Percentiles rank a stretch among this genome's conserved stretches.
These are phyloP conservation scores for Trichoderma orchidacearum DNA, from an alignment of 495 filamentous ascomycete species.

Conservation along the genomic window DNA sequence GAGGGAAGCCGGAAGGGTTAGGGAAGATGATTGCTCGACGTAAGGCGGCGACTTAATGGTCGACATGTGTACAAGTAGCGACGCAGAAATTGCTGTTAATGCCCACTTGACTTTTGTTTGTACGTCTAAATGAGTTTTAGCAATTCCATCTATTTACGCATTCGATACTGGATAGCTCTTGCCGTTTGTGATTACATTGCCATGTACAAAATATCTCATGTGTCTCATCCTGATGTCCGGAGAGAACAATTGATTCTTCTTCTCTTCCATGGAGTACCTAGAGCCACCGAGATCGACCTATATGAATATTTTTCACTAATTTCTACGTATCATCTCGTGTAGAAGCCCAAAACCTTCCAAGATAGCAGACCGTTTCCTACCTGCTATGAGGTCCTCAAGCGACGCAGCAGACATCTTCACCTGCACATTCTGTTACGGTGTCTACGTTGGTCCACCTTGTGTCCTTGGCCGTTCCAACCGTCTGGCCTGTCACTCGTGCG, in stretches of 20 bases:
- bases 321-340: no score
- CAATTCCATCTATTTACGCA: no score
- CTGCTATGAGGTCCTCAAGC: neutral
- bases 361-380: no score
- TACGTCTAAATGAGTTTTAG: neutral
- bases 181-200: no score
- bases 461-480: conserved; percentile 17
- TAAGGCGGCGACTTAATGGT: neutral
- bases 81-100: neutral
- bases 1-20: neutral
- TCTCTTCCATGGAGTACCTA: no score
- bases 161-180: no score
- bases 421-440: conserved; percentile 34
- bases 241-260: no score
- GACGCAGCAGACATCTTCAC: conserved; percentile 16
- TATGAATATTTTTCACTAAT: no score
- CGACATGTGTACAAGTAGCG: neutral
- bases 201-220: no score
- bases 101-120: neutral
- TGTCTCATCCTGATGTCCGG: no score
- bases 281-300: no score
- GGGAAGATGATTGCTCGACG: neutral
- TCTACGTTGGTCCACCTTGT: conserved; percentile 10
- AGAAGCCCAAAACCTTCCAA: no score
- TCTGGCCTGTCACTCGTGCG: conserved; percentile 26